Evolutionary conservation across 176 grass and related monocot genomes (phyloP).

Genomic region (Ananas comosus): DNA sequence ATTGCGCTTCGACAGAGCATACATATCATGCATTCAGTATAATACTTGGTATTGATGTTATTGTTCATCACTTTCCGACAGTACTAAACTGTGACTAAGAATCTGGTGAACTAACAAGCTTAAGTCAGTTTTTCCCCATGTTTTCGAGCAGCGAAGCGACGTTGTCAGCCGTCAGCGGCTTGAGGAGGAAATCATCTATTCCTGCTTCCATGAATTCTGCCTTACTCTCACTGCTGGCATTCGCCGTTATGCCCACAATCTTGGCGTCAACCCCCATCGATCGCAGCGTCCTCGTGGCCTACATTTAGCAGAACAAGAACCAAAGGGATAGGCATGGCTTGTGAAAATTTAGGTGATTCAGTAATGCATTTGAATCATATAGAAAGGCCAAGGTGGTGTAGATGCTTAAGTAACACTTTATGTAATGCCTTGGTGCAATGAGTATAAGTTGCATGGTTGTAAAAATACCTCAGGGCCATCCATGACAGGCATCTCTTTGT

Average conservation of each 20-base stretch:
- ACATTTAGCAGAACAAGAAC: background rate
- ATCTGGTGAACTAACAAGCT: background rate
- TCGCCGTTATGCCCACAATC: background rate
- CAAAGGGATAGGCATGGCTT: background rate
- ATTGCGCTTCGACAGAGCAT: too few relatives aligned
- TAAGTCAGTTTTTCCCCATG: background rate
- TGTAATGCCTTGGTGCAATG: background rate
- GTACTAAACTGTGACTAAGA: too few relatives aligned
- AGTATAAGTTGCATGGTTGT: background rate
- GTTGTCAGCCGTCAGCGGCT: background rate
- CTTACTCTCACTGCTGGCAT: background rate
- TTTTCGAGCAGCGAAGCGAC: background rate
- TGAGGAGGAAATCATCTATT: background rate
- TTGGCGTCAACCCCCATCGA: background rate
- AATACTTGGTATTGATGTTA: too few relatives aligned
- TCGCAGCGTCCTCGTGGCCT: background rate
- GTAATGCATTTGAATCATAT: too few relatives aligned
- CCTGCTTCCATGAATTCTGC: background rate
- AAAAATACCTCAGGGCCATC: background rate
- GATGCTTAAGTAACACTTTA: too few relatives aligned
- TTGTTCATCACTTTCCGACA: too few relatives aligned
- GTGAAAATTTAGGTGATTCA: too few relatives aligned
- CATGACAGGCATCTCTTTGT: background rate
- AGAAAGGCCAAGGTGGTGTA: too few relatives aligned
- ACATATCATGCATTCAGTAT: too few relatives aligned